Evolutionary conservation across 2,329 filamentous ascomycete genomes (phyloP).

Genomic region (Colletotrichum sp.): DNA sequence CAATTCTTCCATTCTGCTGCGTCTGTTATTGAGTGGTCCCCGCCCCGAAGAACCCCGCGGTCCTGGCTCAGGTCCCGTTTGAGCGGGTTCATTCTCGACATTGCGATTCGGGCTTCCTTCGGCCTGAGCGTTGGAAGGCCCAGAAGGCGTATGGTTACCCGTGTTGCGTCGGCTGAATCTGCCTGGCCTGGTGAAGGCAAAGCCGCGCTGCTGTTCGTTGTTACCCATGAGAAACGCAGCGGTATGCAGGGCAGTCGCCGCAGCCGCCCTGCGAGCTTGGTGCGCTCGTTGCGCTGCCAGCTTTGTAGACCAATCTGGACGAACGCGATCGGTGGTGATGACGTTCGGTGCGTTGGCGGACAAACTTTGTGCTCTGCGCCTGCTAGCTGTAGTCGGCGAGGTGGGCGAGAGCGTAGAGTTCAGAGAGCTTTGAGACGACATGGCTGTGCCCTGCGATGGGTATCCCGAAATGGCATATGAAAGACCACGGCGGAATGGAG

Average conservation of each 20-base stretch:
- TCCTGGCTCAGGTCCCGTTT: constrained; percentile 37
- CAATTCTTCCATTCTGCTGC: constrained; percentile 77
- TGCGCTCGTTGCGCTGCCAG: constrained; percentile 84
- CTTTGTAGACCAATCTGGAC: constrained; percentile 94
- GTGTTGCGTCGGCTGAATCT: constrained; percentile 64
- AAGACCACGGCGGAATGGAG: constrained; percentile 85
- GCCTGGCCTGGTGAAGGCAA: constrained; percentile 44
- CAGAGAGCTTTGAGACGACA: constrained; percentile 86
- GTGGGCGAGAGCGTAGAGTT: constrained; percentile 60
- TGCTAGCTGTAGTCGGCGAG: constrained; percentile 35
- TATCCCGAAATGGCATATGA: constrained; percentile 66
- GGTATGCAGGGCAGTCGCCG: constrained; percentile 92
- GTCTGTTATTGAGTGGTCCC: constrained; percentile 31
- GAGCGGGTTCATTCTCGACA: constrained; percentile 27
- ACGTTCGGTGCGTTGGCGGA: constrained; percentile 86
- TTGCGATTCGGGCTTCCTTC: constrained; percentile 31
- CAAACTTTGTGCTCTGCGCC: constrained; percentile 63
- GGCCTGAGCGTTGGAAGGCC: constrained; percentile 32
- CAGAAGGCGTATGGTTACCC: constrained; percentile 36
- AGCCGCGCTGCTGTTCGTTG: constrained; percentile 55
- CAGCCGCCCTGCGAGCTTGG: constrained; percentile 84
- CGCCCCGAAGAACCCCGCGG: constrained; percentile 35
- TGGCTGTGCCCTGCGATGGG: constrained; percentile 67
- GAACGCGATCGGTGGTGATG: constrained; percentile 89
- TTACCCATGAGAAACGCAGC: constrained; percentile 90